Evolutionary conservation across 2,329 filamentous ascomycete species (phyloP).

Genomic region (Beauveria caledonica): DNA sequence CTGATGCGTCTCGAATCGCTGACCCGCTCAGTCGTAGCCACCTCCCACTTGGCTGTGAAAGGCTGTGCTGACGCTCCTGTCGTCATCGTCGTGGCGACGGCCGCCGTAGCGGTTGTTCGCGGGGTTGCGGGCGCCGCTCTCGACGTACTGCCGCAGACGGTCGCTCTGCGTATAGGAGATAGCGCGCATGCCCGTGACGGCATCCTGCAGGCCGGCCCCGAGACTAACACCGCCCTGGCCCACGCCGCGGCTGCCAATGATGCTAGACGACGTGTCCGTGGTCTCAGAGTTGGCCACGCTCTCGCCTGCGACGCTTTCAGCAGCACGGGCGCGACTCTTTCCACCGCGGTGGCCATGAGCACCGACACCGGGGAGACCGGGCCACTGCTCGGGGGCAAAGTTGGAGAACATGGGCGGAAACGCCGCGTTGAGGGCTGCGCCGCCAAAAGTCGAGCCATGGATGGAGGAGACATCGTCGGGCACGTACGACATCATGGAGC

Average conservation of each 20-base stretch:
- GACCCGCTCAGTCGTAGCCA: slow-evolving; percentile 40
- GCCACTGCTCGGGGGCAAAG: slow-evolving; percentile 85
- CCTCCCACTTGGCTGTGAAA: slow-evolving; percentile 90
- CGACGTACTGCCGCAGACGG: slow-evolving; percentile 88
- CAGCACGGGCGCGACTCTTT: slow-evolving; percentile 57
- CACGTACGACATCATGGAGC: slow-evolving; percentile 90
- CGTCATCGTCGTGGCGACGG: slow-evolving; percentile 78
- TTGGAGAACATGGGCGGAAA: slow-evolving; percentile 94
- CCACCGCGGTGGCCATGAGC: slow-evolving; percentile 51
- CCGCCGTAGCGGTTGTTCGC: slow-evolving; percentile 61
- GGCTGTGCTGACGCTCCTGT: slow-evolving; percentile 90
- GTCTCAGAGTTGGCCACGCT: slow-evolving; percentile 87
- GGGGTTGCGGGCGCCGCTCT: slow-evolving; percentile 66
- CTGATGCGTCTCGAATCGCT: neutral
- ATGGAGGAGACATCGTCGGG: slow-evolving; percentile 95
- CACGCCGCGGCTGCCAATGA: slow-evolving; percentile 65
- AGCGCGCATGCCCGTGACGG: slow-evolving; percentile 56
- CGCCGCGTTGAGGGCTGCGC: slow-evolving; percentile 62
- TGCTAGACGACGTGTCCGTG: slow-evolving; percentile 73
- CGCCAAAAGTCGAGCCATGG: slow-evolving; percentile 83
- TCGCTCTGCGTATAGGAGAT: slow-evolving; percentile 57
- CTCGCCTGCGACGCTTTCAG: slow-evolving; percentile 80
- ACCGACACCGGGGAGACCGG: slow-evolving; percentile 61
- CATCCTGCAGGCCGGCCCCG: slow-evolving; percentile 66
- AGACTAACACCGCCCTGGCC: slow-evolving; percentile 85